These are phyloP conservation scores for Capronia coronata DNA, from an alignment of 2,329 filamentous ascomycete genomes.

Conservation along the genomic window DNA sequence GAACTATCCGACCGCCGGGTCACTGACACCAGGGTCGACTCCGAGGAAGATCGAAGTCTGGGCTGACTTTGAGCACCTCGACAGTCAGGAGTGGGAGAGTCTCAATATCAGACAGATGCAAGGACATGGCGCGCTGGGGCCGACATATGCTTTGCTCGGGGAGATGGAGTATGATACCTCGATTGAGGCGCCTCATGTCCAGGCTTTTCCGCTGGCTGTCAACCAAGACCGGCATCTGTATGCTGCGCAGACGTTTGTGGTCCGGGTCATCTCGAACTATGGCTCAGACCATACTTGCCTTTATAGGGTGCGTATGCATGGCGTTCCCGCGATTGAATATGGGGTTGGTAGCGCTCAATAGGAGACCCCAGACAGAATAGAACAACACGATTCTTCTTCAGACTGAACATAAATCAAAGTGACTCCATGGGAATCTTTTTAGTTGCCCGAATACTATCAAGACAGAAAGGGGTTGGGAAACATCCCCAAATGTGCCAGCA, in stretches of 20 bases:
- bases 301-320: slow-evolving; percentile 42
- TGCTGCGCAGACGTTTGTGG: slow-evolving; percentile 35
- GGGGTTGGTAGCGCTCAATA: background rate
- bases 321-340: slow-evolving; percentile 22
- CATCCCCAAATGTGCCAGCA: too few relatives aligned
- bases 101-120: slow-evolving; percentile 23
- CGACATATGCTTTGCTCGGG: slow-evolving; percentile 23
- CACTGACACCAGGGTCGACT: slow-evolving; percentile 54
- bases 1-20: slow-evolving; percentile 59
- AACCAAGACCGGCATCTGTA: slow-evolving; percentile 21
- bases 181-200: slow-evolving; percentile 32
- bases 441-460: too few relatives aligned
- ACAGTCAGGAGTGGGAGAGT: slow-evolving; percentile 19
- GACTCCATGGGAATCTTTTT: too few relatives aligned
- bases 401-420: too few relatives aligned
- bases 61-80: slow-evolving; percentile 49
- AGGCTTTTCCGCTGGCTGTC: slow-evolving; percentile 37
- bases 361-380: background rate
- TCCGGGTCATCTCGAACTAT: slow-evolving; percentile 42
- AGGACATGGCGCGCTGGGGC: slow-evolving; percentile 9
- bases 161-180: slow-evolving; percentile 23
- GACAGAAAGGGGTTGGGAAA: too few relatives aligned
- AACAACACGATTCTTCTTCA: too few relatives aligned
- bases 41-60: slow-evolving; percentile 66
- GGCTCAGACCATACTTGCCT: slow-evolving; percentile 41